Evolutionary conservation across 2,329 filamentous ascomycete species (phyloP), one percentile per base, ranked within the genome.

Genomic region (Cytospora piceicola): DNA sequence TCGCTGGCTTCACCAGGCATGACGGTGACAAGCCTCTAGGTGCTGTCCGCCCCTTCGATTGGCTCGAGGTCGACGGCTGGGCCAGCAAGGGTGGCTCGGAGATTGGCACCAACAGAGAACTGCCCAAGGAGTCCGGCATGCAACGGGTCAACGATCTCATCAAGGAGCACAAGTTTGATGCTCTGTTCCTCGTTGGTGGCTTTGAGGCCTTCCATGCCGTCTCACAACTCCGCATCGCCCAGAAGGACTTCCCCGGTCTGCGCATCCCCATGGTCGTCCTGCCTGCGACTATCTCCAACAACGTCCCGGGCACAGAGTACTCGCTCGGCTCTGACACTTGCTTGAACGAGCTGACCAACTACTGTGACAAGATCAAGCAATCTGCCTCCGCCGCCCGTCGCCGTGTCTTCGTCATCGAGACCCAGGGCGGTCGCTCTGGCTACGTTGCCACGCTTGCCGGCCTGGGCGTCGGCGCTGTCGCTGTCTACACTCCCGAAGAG

Each of bases 281-380:
- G 30, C 95, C 95, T 0, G 95, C 95, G n/a, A 99, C 95, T 12
- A 94, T 99, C 72, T 97, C 93, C 70, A 99, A 99, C 84, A 99
- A 99, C 76, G 95, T 99, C 5, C 95, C 95, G 0, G 95, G 95
- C 49, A 97, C 94, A 0, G 95, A 99, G 78, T 98, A 97, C 81
- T 97, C 93, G 1, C 87, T 99, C 55, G 95, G 95, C 53, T 97
- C 93, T 36, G 95, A 99, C 74, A 99, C 95, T 1, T 98, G 95
- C 75, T 82, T 99, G 69, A 99, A 99, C 80, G 93, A 96, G 63
- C 84, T 99, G 49, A 93, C 97, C 69, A 87, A 90, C 71, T 99
- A 97, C 80, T 97, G 94, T 76, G 95, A 99, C 82, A 94, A 94
- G 73, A 97, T 98, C 79, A 93, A 96, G 78, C 95, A 98, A 77